Conservation (phyloP, 106 monocot species). For the Dioscorea alata region DNA sequence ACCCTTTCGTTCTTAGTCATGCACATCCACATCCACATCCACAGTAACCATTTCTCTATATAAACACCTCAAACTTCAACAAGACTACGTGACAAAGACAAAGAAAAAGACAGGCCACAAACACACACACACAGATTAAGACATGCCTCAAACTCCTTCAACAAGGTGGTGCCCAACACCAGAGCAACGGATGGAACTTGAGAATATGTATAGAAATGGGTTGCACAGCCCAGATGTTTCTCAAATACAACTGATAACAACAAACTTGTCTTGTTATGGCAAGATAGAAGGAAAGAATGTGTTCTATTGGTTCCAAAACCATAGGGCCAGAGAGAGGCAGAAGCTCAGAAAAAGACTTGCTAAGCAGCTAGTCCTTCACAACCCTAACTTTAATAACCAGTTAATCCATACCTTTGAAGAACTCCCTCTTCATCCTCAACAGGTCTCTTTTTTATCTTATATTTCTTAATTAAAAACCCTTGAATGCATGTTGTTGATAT, state of each 20-base stretch:
- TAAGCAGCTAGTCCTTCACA: conserved; percentile 18
- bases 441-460: not conserved
- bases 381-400: not conserved
- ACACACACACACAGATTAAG: not conserved
- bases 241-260: conserved; percentile 73
- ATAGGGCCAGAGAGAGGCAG: conserved; percentile 77
- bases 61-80: too few species aligned
- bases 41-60: too few species aligned
- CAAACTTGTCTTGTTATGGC: conserved; percentile 56
- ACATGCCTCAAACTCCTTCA: conserved; percentile 65
- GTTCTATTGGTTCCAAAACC: conserved; percentile 93
- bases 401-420: not conserved
- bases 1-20: too few species aligned
- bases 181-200: conserved; percentile 76
- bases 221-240: conserved; percentile 69
- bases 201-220: conserved; percentile 74
- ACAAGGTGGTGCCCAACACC: conserved; percentile 84
- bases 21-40: too few species aligned
- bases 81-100: not conserved
- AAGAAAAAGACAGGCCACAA: not conserved
- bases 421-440: conserved; percentile 3
- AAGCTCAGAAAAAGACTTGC: conserved; percentile 49
- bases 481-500: not conserved
- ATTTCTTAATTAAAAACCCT: not conserved
- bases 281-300: conserved; percentile 85